A percentile compares a stretch with the other conserved stretches of the same genome.
phyloP scores from a whole-genome alignment of 352 stramenopile species.

The Phytophthora agathidicida region DNA sequence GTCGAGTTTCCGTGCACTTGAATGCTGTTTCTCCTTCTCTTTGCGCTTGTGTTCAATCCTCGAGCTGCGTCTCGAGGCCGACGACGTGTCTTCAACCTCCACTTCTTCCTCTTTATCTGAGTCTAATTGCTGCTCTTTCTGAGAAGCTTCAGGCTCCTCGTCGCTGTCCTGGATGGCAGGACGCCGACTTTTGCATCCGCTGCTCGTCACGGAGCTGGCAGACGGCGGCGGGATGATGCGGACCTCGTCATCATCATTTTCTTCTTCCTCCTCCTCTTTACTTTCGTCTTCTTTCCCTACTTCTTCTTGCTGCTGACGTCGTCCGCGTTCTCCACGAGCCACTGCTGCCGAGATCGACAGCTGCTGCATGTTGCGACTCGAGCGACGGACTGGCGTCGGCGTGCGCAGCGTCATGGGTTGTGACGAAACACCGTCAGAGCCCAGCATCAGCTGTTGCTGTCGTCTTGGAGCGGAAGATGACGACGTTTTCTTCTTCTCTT shows the following conservation, averaged over 20 bases:
- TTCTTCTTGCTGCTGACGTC: conserved; percentile 15
- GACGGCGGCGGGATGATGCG: conserved; percentile 53
- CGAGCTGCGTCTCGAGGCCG: conserved; percentile 59
- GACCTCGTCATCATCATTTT: conserved; percentile 64
- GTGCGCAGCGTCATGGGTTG: conserved; percentile 34
- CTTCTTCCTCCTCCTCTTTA: conserved; percentile 26
- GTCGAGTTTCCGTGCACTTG: conserved; percentile 53
- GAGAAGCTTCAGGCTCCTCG: conserved; percentile 38
- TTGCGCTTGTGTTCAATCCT: conserved; percentile 63
- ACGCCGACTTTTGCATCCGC: conserved; percentile 29
- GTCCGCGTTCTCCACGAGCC: conserved; percentile 25
- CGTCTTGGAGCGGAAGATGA: conserved; percentile 6
- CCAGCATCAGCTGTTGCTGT: conserved; percentile 29
- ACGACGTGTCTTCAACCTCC: conserved; percentile 20
- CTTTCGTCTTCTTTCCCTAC: not conserved
- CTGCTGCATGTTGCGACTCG: conserved; percentile 33
- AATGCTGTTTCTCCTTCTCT: conserved; percentile 48
- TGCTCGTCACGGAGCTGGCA: conserved; percentile 31
- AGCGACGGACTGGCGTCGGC: conserved; percentile 17
- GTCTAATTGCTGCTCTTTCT: conserved; percentile 13
- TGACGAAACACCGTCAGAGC: conserved; percentile 13
- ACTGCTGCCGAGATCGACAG: conserved; percentile 37
- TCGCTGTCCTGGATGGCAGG: conserved; percentile 65
- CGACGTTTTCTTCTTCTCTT: not conserved
- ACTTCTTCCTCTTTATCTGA: conserved; percentile 3